Conservation (phyloP, 176 grass and related monocot species). For the Lolium multiflorum region DNA sequence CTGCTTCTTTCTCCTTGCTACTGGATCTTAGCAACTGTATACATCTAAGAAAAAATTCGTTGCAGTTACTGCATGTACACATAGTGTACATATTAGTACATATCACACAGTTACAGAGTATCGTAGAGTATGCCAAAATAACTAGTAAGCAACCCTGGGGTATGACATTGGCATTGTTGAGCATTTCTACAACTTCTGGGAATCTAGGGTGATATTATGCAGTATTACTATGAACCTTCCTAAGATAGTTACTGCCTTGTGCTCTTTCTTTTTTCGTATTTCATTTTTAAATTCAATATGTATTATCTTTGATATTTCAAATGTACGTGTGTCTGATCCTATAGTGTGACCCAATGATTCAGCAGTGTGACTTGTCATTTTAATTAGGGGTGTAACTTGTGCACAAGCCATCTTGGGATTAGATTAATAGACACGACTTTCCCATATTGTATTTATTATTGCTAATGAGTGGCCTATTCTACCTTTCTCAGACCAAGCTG, state of each 20-base stretch:
- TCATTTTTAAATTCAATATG: background rate
- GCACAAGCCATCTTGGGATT: background rate
- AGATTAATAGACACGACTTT: slow-evolving; percentile 7
- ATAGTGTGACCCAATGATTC: background rate
- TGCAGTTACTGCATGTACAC: background rate
- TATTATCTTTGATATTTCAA: background rate
- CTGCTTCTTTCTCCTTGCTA: slow-evolving; percentile 11
- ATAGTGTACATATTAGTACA: background rate
- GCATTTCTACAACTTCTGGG: slow-evolving; percentile 1
- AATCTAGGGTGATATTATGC: slow-evolving; percentile 8
- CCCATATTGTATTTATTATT: slow-evolving; percentile 34
- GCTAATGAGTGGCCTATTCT: slow-evolving; percentile 32
- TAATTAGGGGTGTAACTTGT: background rate
- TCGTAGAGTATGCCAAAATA: slow-evolving; percentile 2
- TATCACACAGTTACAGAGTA: background rate
- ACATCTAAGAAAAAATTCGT: background rate
- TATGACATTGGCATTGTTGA: slow-evolving; percentile 31
- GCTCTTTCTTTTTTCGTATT: slow-evolving; percentile 7
- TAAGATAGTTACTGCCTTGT: background rate
- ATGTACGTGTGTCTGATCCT: background rate
- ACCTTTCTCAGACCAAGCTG: slow-evolving; percentile 60
- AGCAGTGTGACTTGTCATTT: background rate
- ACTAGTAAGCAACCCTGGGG: background rate
- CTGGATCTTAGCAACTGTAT: background rate
- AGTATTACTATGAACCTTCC: background rate